Percentiles rank a stretch among this genome's conserved stretches.
Conservation (phyloP, 2,329 filamentous ascomycete species). For the Fusarium falciforme region DNA sequence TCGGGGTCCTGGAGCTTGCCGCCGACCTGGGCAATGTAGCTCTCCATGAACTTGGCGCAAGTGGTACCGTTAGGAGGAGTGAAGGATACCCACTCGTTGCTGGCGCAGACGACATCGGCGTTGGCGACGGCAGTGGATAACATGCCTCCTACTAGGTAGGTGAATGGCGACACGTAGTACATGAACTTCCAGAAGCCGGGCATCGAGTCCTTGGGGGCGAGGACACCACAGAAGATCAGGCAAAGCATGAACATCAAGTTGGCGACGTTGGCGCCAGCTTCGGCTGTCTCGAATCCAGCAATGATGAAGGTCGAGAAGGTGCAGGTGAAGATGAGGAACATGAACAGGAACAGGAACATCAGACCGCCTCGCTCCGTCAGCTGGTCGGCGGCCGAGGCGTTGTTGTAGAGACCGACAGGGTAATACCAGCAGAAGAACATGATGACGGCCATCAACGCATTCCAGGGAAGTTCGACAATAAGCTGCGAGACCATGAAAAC, state of each 20-base stretch:
- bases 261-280: slow-evolving; percentile 74
- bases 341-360: slow-evolving; percentile 80
- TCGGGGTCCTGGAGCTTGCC: slow-evolving; percentile 65
- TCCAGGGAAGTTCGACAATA: slow-evolving; percentile 87
- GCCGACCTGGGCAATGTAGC: slow-evolving; percentile 60
- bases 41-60: slow-evolving; percentile 69
- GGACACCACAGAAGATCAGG: slow-evolving; percentile 53
- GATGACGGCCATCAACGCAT: slow-evolving; percentile 78
- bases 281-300: slow-evolving; percentile 72
- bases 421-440: slow-evolving; percentile 90
- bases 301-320: slow-evolving; percentile 86
- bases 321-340: slow-evolving; percentile 83
- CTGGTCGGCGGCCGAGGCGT: slow-evolving; percentile 71
- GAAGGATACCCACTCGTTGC: slow-evolving; percentile 76
- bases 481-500: slow-evolving; percentile 88
- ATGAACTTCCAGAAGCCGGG: slow-evolving; percentile 62
- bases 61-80: slow-evolving; percentile 66
- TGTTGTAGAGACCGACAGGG: slow-evolving; percentile 80
- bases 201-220: slow-evolving; percentile 56
- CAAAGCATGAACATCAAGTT: slow-evolving; percentile 73
- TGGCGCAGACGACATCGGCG: slow-evolving; percentile 72
- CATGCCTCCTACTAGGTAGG: slow-evolving; percentile 82
- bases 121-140: slow-evolving; percentile 77
- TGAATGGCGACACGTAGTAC: slow-evolving; percentile 84
- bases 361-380: slow-evolving; percentile 77